These are phyloP conservation scores for Solanum infundibuliforme DNA, from an alignment of 257 asterid species.

Conservation along the genomic window DNA sequence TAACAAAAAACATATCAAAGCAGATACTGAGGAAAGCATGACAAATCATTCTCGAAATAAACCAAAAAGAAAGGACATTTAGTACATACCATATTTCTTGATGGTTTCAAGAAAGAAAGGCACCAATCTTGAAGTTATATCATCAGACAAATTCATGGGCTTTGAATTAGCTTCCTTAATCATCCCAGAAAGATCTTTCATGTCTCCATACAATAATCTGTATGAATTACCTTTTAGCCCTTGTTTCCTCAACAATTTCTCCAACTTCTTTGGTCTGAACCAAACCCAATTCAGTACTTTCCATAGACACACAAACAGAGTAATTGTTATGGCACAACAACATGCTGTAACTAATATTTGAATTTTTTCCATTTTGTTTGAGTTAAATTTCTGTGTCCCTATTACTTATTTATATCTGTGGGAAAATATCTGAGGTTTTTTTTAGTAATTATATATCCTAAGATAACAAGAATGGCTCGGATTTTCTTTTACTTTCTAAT, in stretches of 20 bases:
- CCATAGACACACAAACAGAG: background rate
- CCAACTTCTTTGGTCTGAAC: slow-evolving; percentile 9
- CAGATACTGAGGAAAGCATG: background rate
- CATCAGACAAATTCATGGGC: slow-evolving; percentile 1
- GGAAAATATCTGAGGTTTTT: background rate
- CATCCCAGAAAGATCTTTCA: background rate
- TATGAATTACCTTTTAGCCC: slow-evolving; percentile 29
- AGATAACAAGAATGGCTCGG: background rate
- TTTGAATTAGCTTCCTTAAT: background rate
- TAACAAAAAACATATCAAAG: background rate
- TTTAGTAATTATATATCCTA: too few species aligned
- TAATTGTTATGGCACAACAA: background rate
- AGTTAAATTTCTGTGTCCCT: background rate
- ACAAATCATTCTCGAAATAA: background rate
- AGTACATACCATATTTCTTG: background rate
- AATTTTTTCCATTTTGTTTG: background rate
- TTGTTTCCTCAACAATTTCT: slow-evolving; percentile 4
- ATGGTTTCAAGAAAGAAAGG: background rate
- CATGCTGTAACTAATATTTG: background rate
- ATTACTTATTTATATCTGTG: background rate
- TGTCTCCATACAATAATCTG: slow-evolving; percentile 10
- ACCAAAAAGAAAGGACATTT: background rate
- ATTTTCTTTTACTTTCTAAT: too few species aligned
- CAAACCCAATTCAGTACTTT: slow-evolving; percentile 6
- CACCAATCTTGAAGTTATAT: background rate